phyloP scores from a whole-genome alignment of 148 eudicot genomes.

The Fagopyrum esculentum region DNA sequence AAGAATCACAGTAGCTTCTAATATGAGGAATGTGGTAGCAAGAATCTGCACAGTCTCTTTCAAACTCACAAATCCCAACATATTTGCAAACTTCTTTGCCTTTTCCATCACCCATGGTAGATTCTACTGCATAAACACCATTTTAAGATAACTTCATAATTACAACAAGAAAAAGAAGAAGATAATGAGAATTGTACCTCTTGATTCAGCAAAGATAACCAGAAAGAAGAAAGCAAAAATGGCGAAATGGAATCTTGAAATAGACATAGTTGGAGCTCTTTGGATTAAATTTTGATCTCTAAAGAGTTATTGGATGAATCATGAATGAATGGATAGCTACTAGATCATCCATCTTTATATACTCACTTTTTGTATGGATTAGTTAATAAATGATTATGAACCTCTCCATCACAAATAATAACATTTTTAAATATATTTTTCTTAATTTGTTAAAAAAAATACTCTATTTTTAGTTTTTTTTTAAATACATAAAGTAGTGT shows the following conservation, averaged over 20 bases:
- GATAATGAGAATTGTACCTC: neutral
- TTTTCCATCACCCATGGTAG: neutral
- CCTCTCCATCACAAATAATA: too few relatives aligned
- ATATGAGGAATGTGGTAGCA: neutral
- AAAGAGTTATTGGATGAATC: neutral
- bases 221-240: constrained; percentile 4
- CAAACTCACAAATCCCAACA: neutral
- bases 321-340: neutral
- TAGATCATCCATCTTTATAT: neutral
- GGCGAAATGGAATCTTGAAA: neutral
- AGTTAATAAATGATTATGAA: too few relatives aligned
- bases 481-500: too few relatives aligned
- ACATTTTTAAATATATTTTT: too few relatives aligned
- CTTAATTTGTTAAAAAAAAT: too few relatives aligned
- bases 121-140: neutral
- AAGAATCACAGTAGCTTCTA: neutral
- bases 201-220: neutral
- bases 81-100: neutral
- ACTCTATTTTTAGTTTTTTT: too few relatives aligned
- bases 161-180: too few relatives aligned
- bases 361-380: neutral
- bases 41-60: neutral
- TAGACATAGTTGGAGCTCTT: neutral
- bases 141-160: too few relatives aligned
- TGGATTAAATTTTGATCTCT: neutral